A percentile compares a stretch with the other conserved stretches of the same genome.
Evolutionary conservation across 495 filamentous ascomycete species (phyloP).

Genomic region (Xylaria cubensis): DNA sequence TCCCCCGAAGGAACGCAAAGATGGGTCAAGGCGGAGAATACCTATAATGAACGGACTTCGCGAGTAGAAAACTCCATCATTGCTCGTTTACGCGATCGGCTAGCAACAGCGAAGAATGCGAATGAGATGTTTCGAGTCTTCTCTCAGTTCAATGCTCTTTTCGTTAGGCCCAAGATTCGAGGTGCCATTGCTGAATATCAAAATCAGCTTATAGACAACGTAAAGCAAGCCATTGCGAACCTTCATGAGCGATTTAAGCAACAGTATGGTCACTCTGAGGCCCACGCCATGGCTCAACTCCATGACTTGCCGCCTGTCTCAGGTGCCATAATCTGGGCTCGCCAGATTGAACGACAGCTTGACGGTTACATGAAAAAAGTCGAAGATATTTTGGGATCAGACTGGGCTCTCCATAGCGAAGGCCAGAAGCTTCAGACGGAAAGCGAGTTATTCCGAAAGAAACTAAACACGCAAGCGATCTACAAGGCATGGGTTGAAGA

Average conservation of each 20-base stretch:
- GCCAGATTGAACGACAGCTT: constrained; percentile 94
- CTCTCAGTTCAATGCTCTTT: constrained; percentile 98
- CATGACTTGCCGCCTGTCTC: constrained; percentile 94
- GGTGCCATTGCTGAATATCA: constrained; percentile 98
- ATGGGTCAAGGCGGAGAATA: constrained; percentile 91
- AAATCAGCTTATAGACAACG: constrained; percentile 93
- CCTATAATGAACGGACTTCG: constrained; percentile 95
- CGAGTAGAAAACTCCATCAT: constrained; percentile 99
- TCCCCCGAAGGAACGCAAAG: constrained; percentile 83
- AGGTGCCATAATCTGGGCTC: constrained; percentile 94
- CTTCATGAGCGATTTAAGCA: constrained; percentile 98
- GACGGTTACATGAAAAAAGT: constrained; percentile 97
- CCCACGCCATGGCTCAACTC: constrained; percentile 95
- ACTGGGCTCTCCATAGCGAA: constrained; percentile 93
- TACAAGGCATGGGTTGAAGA: constrained; percentile 96
- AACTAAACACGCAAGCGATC: constrained; percentile 89
- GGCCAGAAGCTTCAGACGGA: constrained; percentile 92
- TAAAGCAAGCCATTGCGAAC: constrained; percentile 90
- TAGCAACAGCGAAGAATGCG: constrained; percentile 93
- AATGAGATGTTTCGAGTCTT: constrained; percentile 99
- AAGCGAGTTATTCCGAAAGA: constrained; percentile 90
- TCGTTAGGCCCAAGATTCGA: constrained; percentile 95
- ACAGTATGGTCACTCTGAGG: constrained; percentile 97
- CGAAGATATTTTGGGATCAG: constrained; percentile 89
- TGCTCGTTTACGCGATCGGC: constrained; percentile 86